Evolutionary conservation across 2,329 filamentous ascomycete genomes (phyloP).

Genomic region (Colletotrichum liaoningense): DNA sequence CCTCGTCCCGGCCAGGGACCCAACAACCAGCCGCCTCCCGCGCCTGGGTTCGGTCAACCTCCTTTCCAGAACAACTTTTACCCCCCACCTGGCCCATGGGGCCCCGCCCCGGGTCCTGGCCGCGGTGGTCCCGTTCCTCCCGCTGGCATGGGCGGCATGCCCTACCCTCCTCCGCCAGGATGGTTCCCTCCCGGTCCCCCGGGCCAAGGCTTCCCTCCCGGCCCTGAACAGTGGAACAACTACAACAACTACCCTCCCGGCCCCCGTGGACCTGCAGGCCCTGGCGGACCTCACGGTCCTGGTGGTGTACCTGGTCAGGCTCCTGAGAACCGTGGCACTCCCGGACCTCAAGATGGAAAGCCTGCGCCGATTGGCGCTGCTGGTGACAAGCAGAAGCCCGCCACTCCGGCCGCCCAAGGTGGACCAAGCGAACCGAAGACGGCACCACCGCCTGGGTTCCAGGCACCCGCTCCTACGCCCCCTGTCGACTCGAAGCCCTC

Average conservation of each 20-base stretch:
- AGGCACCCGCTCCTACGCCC: constrained; percentile 66
- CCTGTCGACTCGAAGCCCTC: constrained; percentile 78
- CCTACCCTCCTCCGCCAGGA: constrained; percentile 80
- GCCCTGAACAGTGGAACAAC: constrained; percentile 62
- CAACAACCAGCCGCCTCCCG: constrained; percentile 45
- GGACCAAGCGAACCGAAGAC: constrained; percentile 30
- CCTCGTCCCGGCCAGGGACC: constrained; percentile 48
- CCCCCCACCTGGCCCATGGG: constrained; percentile 66
- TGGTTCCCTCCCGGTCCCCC: constrained; percentile 80
- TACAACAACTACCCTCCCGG: constrained; percentile 73
- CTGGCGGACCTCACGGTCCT: constrained; percentile 47
- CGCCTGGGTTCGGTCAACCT: constrained; percentile 55
- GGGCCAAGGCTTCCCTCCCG: constrained; percentile 79
- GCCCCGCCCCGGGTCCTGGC: constrained; percentile 63
- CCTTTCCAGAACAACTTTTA: constrained; percentile 61
- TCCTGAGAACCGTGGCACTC: constrained; percentile 36
- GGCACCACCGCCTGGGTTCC: constrained; percentile 36
- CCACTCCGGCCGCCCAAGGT: constrained; percentile 53
- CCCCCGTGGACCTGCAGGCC: constrained; percentile 63
- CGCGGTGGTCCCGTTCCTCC: constrained; percentile 26
- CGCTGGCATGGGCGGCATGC: constrained; percentile 75
- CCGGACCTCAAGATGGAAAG: constrained; percentile 52
- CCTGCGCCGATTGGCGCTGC: constrained; percentile 64
- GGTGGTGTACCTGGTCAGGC: constrained; percentile 42
- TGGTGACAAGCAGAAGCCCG: constrained; percentile 59